A percentile compares a stretch with the other conserved stretches of the same genome.
Evolutionary conservation across 768 basidiomycete genomes (phyloP).

Genomic region (Tricholoma terreum): DNA sequence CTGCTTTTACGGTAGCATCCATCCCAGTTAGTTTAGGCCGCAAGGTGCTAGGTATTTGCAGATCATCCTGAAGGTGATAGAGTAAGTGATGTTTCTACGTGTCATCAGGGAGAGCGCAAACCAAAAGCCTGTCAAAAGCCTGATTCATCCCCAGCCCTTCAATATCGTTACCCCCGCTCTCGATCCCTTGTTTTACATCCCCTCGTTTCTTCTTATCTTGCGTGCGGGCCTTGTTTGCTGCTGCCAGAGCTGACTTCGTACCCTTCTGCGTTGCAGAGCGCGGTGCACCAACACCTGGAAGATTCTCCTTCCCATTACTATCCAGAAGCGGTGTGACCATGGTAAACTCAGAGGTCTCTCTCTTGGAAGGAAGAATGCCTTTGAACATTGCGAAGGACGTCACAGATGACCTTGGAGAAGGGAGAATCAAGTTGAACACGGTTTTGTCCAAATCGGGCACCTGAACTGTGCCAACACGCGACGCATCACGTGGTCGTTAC

Average conservation of each 20-base stretch:
- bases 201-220: conserved; percentile 41
- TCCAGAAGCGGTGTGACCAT: conserved; percentile 61
- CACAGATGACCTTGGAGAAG: not conserved
- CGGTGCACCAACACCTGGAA: conserved; percentile 31
- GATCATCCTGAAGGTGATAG: conserved; percentile 60
- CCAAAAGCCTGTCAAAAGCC: conserved; percentile 81
- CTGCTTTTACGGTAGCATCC: conserved; percentile 84
- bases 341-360: conserved; percentile 66
- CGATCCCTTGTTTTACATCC: conserved; percentile 21
- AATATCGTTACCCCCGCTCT: conserved; percentile 7
- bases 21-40: conserved; percentile 78
- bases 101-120: conserved; percentile 31
- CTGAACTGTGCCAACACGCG: conserved; percentile 25
- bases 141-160: conserved; percentile 47
- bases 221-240: conserved; percentile 28
- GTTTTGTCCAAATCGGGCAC: conserved; percentile 6
- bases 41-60: conserved; percentile 79
- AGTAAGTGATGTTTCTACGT: not conserved
- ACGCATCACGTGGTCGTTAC: conserved; percentile 17
- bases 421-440: conserved; percentile 12
- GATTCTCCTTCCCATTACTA: conserved; percentile 66
- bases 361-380: conserved; percentile 68
- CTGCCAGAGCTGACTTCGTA: conserved; percentile 12
- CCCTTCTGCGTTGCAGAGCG: conserved; percentile 12
- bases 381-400: conserved; percentile 64